Percentiles rank a stretch among this genome's conserved stretches.
Evolutionary conservation across 306 rosid genomes (phyloP).

Genomic region (Parietaria judaica): DNA sequence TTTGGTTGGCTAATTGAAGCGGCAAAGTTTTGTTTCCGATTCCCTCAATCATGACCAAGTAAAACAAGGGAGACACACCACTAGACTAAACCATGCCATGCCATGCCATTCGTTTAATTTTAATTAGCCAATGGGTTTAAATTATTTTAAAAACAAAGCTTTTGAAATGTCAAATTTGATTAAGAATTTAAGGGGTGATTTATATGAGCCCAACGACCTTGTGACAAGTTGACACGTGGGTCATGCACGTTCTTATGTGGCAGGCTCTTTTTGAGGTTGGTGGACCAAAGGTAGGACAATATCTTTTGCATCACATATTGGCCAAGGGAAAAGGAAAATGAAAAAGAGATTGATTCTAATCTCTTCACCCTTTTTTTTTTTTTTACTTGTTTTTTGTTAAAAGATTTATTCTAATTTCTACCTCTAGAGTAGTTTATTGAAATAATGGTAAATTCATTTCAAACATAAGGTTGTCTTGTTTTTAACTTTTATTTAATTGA

Average conservation of each 20-base stretch:
- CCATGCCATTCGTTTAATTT: too few relatives aligned
- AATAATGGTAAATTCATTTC: too few relatives aligned
- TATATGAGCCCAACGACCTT: not conserved
- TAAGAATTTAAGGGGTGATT: too few relatives aligned
- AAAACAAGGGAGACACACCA: slow-evolving; percentile 5
- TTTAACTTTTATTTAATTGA: too few relatives aligned
- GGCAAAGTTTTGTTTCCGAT: slow-evolving; percentile 27
- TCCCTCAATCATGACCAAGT: slow-evolving; percentile 21
- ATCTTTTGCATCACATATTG: too few relatives aligned
- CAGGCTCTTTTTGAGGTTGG: slow-evolving; percentile 14
- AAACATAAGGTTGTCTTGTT: too few relatives aligned
- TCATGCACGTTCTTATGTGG: slow-evolving; percentile 2
- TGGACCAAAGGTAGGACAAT: slow-evolving; percentile 7
- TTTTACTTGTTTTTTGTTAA: not conserved
- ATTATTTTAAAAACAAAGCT: not conserved
- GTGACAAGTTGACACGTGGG: not conserved
- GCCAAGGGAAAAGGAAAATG: not conserved
- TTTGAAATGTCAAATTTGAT: not conserved
- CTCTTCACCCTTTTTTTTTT: not conserved
- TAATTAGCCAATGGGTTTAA: not conserved
- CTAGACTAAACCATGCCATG: too few relatives aligned
- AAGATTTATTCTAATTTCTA: too few relatives aligned
- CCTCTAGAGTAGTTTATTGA: too few relatives aligned
- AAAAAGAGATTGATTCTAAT: not conserved
- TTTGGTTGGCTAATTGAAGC: slow-evolving; percentile 37